Base-by-base conservation (phyloP, 169 alveolate species). In the Plasmodium coatneyi region DNA sequence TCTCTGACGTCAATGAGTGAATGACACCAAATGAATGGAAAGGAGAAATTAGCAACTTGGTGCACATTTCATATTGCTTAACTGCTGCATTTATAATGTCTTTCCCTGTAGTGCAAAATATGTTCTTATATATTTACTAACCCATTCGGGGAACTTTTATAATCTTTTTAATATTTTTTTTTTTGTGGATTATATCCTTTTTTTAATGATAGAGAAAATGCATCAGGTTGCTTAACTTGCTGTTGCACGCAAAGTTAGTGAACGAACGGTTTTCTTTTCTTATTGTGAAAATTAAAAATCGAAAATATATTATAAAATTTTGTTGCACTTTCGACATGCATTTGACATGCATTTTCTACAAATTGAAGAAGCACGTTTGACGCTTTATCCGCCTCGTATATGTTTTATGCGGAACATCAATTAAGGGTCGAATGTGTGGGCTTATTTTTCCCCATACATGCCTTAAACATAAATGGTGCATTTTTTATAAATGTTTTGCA, bases 11-110 rank as follows among this genome's bases (percentile, higher is more conserved):
- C 76, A 66, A 25, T 66, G 76, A 25, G 76, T 66, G 41, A 66
- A 66, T 66, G 76, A 66, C 76, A 25, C 76, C 36, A 66, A 66
- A 66, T 66, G 76, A 66, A 66, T 66, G 76, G 22, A 22, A 66
- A 66, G 36, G 41, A 19, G 19, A 66, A 22, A 22, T 66, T 66
- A 66, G n/a, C 36, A 28, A 66, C 36, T 19, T 66, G 76, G 76
- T 66, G 36, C 3, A 66, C 76, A 66, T 25, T 66, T 66, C 16
- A 66, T 66, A 25, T 28, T 66, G n/a, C 30, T 25, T 66, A 66
- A 66, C 6, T 66, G 36, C 36, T 25, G 30, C 36, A 66, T 25
- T 66, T 19, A 19, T n/a, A 22, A 25, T 66, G 76, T 66, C 76
- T 66, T 66, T 66, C 41, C n/a, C 36, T 19, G 36, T 66, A 28